These are phyloP conservation scores for Debaryomyces singareniensis DNA, from an alignment of 1,139 yeast species.

Conservation along the genomic window DNA sequence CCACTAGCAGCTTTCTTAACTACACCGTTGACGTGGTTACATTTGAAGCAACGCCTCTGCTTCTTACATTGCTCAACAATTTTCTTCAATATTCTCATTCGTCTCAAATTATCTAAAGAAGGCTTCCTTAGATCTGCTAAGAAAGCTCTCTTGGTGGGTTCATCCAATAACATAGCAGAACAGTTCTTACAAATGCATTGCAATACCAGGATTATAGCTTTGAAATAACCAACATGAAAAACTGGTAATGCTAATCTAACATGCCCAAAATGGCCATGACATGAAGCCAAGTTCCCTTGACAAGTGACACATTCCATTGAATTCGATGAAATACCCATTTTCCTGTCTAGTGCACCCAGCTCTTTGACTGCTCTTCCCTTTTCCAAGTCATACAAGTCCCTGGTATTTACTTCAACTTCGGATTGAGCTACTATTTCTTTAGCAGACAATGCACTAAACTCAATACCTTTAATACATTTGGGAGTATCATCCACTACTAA, in stretches of 20 bases:
- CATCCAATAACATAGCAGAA: slow-evolving; percentile 71
- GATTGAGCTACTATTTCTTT: slow-evolving; percentile 90
- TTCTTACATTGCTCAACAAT: slow-evolving; percentile 91
- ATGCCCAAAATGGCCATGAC: slow-evolving; percentile 99
- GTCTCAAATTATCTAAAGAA: slow-evolving; percentile 79
- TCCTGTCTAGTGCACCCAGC: slow-evolving; percentile 84
- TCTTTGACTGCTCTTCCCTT: slow-evolving; percentile 76
- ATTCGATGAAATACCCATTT: slow-evolving; percentile 92
- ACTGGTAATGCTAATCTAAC: slow-evolving; percentile 90
- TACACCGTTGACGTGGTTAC: slow-evolving; percentile 91
- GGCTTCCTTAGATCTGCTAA: slow-evolving; percentile 77
- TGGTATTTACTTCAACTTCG: slow-evolving; percentile 86
- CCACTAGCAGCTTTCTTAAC: slow-evolving; percentile 96
- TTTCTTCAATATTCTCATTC: slow-evolving; percentile 82
- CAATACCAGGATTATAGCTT: slow-evolving; percentile 79
- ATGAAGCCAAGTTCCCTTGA: slow-evolving; percentile 84
- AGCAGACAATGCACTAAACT: slow-evolving; percentile 88
- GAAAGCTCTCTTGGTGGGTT: slow-evolving; percentile 61
- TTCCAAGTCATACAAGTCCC: slow-evolving; percentile 84
- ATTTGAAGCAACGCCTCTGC: slow-evolving; percentile 81
- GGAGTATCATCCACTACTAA: slow-evolving; percentile 81
- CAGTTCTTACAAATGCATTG: slow-evolving; percentile 93
- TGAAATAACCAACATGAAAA: slow-evolving; percentile 95
- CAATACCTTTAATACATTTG: slow-evolving; percentile 82
- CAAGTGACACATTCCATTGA: slow-evolving; percentile 83